These are phyloP conservation scores for Taxillus chinensis DNA, from an alignment of 164 flowering plant genomes.

Conservation along the genomic window DNA sequence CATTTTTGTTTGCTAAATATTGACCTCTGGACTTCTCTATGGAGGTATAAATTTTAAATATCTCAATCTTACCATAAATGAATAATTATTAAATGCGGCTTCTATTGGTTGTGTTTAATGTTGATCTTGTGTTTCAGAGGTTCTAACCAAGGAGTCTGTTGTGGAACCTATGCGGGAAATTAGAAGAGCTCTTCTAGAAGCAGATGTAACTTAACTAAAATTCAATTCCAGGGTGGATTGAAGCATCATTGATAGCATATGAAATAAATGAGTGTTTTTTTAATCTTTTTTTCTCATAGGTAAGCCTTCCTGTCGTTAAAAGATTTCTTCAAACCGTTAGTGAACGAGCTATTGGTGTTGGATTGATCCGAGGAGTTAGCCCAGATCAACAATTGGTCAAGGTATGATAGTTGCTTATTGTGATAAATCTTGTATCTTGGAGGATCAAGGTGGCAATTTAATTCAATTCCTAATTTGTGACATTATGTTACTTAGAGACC, in stretches of 20 bases:
- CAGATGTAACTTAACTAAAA: slow-evolving; percentile 57
- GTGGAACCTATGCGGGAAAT: slow-evolving; percentile 96
- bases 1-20: no score
- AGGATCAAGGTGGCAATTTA: no score
- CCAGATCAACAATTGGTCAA: slow-evolving; percentile 98
- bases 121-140: slow-evolving; percentile 40
- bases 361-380: slow-evolving; percentile 71
- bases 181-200: slow-evolving; percentile 93
- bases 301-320: slow-evolving; percentile 92
- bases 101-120: background rate
- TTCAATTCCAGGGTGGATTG: background rate
- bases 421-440: no score
- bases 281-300: slow-evolving; percentile 31
- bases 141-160: slow-evolving; percentile 89
- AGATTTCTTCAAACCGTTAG: slow-evolving; percentile 88
- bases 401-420: slow-evolving; percentile 22
- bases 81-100: background rate
- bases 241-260: background rate
- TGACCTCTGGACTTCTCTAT: background rate
- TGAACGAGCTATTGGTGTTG: slow-evolving; percentile 92
- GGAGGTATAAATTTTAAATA: background rate
- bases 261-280: background rate
- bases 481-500: no score
- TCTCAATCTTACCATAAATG: background rate
- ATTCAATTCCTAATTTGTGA: no score